Evolutionary conservation across 192 early-diverging fungal species (phyloP), one percentile per base, ranked within the genome.

Genomic region (Coemansia sp.): DNA sequence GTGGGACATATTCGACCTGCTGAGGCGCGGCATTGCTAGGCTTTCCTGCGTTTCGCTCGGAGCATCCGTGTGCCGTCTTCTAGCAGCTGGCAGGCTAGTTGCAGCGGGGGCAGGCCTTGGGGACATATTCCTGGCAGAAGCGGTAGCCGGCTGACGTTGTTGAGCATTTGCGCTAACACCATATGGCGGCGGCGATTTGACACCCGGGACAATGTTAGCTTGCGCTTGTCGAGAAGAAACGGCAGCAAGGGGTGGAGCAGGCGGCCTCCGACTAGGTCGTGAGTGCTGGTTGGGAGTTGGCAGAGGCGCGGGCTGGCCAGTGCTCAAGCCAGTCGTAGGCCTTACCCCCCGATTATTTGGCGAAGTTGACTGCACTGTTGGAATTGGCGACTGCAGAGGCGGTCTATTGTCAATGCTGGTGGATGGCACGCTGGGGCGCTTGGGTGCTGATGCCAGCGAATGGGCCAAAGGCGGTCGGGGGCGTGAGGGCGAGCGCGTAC

Each of bases 61-160:
- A 24, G 38, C 36, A 63, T 63, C 61, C 2, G 61, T 63, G 61
- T 63, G 61, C 38, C 61, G 22, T 22, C 61, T 38, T 38, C 36
- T 63, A 38, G 8, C 18, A 16, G 7, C 61, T 1, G 61, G 61
- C 10, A 16, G 61, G 18, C 38, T 63, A 16, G 49, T 8, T 51
- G 61, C 38, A 11, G 38, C 10, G 7, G 36, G 11, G 20, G 3
- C 6, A 13, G 61, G n/a, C n/a, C 36, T 63, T 10, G 20, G 61
- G 4, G 8, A 38, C 7, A 41, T 36, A 6, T 43, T 9, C 54
- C 16, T 12, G 3, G 22, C 29, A 22, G 22, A 11, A 52, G 43
- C 16, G 15, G 33, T 7, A 52, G 49, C n/a, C 11, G 22, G 61
- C 61, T 7, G 38, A 20, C 9, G 59, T 18, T n/a, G 33, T 18